Evolutionary conservation across 2,329 filamentous ascomycete genomes (phyloP).

Genomic region (Claviceps digitariae): DNA sequence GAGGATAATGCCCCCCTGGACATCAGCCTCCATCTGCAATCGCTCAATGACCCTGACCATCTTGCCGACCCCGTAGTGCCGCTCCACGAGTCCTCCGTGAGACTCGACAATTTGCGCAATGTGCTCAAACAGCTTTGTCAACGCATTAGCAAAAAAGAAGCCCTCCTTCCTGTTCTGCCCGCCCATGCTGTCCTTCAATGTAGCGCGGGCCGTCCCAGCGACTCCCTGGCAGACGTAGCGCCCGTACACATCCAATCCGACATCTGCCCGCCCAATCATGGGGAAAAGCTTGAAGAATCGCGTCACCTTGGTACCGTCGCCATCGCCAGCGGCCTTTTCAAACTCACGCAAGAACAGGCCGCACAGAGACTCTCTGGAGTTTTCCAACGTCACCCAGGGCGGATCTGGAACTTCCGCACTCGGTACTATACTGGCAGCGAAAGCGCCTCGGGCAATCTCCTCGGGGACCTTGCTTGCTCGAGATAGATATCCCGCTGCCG

Average conservation of each 20-base stretch:
- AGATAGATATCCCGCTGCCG: conserved; percentile 77
- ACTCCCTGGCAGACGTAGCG: conserved; percentile 94
- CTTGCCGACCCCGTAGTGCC: conserved; percentile 82
- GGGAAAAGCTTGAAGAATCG: conserved; percentile 98
- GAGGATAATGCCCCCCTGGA: conserved; percentile 88
- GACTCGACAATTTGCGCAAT: conserved; percentile 93
- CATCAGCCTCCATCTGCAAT: conserved; percentile 85
- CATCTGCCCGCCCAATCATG: conserved; percentile 75
- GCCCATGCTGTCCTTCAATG: conserved; percentile 55
- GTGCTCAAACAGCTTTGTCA: conserved; percentile 91
- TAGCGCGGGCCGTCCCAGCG: conserved; percentile 66
- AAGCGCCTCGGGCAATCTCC: conserved; percentile 67
- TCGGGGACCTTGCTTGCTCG: conserved; percentile 70
- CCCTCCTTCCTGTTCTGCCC: conserved; percentile 45
- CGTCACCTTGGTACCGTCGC: conserved; percentile 80
- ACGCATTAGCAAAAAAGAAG: conserved; percentile 80
- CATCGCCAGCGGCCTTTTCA: conserved; percentile 75
- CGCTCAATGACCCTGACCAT: conserved; percentile 92
- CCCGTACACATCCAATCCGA: conserved; percentile 88
- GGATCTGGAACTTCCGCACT: conserved; percentile 91
- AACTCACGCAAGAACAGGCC: conserved; percentile 88
- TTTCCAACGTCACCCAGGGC: conserved; percentile 73
- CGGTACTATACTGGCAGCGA: conserved; percentile 85
- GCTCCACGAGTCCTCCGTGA: conserved; percentile 80
- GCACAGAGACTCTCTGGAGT: conserved; percentile 79